phyloP scores from a whole-genome alignment of 495 filamentous ascomycete genomes.

The Darksidea phi region DNA sequence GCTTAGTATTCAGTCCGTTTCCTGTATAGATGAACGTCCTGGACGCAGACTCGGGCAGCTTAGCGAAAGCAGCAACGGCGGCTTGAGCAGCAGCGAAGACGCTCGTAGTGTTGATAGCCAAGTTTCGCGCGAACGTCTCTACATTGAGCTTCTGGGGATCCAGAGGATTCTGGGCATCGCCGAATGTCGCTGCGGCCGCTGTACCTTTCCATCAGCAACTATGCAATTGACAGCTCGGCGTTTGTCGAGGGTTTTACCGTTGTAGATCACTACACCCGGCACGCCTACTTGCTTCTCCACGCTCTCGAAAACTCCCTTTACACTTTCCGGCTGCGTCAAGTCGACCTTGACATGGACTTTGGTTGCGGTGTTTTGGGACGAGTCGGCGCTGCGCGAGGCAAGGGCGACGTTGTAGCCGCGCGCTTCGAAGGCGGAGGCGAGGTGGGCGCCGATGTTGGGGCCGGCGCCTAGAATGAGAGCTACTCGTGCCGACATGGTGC shows the following conservation, averaged over 20 bases:
- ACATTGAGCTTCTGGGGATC: slow-evolving; percentile 34
- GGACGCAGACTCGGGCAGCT: slow-evolving; percentile 43
- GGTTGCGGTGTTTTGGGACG: slow-evolving; percentile 41
- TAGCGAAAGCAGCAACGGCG: slow-evolving; percentile 44
- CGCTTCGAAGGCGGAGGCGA: slow-evolving; percentile 45
- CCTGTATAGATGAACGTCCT: slow-evolving; percentile 54
- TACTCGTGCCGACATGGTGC: slow-evolving; percentile 18
- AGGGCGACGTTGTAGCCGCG: slow-evolving; percentile 52
- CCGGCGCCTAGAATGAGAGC: slow-evolving; percentile 50
- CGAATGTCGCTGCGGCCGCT: slow-evolving; percentile 33
- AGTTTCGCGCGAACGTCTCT: slow-evolving; percentile 43
- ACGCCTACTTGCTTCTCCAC: slow-evolving; percentile 44
- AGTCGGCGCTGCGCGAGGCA: slow-evolving; percentile 42
- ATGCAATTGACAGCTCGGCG: too few species aligned
- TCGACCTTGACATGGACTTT: slow-evolving; percentile 47
- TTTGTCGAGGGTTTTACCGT: slow-evolving; percentile 47
- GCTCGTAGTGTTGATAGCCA: slow-evolving; percentile 50
- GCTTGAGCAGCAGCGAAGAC: slow-evolving; percentile 50
- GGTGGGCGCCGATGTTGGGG: slow-evolving; percentile 45
- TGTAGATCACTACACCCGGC: slow-evolving; percentile 54
- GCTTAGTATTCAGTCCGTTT: slow-evolving; percentile 46
- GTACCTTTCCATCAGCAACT: neutral
- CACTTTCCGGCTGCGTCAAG: slow-evolving; percentile 45
- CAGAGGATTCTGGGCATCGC: slow-evolving; percentile 40
- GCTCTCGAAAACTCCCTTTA: slow-evolving; percentile 44